Base-by-base conservation (phyloP, 805 yeast species). In the Lipomyces mesembrius region DNA sequence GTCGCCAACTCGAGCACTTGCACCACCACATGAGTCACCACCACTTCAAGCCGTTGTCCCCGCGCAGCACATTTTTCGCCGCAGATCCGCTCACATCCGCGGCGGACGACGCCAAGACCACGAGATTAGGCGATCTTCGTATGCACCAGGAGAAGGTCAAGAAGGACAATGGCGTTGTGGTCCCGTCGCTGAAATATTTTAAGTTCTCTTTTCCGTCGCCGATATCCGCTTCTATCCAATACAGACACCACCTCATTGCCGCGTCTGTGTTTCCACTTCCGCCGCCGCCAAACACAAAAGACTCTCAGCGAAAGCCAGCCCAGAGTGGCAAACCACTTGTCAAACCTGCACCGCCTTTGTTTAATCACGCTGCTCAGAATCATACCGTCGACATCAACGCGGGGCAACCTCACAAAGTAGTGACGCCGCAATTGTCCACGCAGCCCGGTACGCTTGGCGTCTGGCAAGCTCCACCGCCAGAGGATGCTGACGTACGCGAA, bases 131-230 rank as follows among this genome's bases (percentile, higher is more conserved):
- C 7, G 46, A 34, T 32, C 22, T 5, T 56, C 6, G 52, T 35
- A 25, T 55, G 62, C 32, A 34, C 59, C 51, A 46, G 65, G 53
- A 52, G 17, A 27, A 25, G 29, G n/a, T 14, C 34, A 52, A 20
- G 59, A n/a, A 46, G 63, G 61, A 34, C 22, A 46, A n/a, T n/a
- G 37, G 59, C 7, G 7, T 59, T 39, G 37, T 22, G 8, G 57
- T 59, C 27, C 68, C 68, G 11, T 58, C 66, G 34, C 39, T 63
- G 12, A 20, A 53, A 9, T 14, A 35, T 25, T 66, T 66, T 60
- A 29, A 60, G 17, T 66, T 62, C 51, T 53, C 63, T 11, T 58
- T 34, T 29, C 46, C 68, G 34, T 66, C 69, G 43, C 69, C 68
- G 20, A 49, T 59, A 11, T 66, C 69, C 7, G 64, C 57, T 34